Evolutionary conservation across 202 grass and related monocot genomes (phyloP).

Genomic region (Musa balbisiana): DNA sequence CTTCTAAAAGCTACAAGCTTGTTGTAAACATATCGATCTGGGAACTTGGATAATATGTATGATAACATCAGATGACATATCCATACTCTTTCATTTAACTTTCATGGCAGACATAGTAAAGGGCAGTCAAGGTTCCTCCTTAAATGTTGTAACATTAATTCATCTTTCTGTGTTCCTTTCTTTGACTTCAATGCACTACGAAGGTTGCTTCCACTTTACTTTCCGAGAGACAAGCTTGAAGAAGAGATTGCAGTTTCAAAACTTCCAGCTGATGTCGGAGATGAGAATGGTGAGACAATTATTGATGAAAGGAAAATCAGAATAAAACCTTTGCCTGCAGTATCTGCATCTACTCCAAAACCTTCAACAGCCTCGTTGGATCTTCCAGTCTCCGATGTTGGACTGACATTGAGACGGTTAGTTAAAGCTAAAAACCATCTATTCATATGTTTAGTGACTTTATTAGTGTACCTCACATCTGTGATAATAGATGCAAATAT

Average conservation of each 20-base stretch:
- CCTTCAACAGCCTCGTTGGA: conserved; percentile 30
- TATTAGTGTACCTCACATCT: not conserved
- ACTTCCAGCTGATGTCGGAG: conserved; percentile 92
- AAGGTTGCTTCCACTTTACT: conserved; percentile 94
- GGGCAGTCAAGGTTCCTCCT: not conserved
- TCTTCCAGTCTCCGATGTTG: conserved; percentile 59
- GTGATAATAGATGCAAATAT: too few relatives aligned
- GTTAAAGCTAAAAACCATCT: not conserved
- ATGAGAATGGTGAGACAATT: conserved; percentile 95
- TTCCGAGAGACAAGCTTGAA: conserved; percentile 88
- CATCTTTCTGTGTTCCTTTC: conserved; percentile 18
- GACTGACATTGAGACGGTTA: conserved; percentile 57
- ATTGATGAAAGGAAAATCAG: conserved; percentile 98
- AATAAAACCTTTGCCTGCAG: conserved; percentile 80
- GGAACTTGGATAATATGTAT: not conserved
- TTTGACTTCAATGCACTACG: conserved; percentile 17
- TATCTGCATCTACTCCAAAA: conserved; percentile 28
- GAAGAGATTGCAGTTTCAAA: conserved; percentile 77
- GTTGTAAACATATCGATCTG: not conserved
- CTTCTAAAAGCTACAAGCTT: not conserved
- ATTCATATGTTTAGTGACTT: not conserved
- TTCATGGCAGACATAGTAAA: not conserved
- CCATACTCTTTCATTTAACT: not conserved
- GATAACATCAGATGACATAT: not conserved
- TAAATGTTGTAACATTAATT: conserved; percentile 9